A percentile compares a stretch with the other conserved stretches of the same genome.
Conservation (phyloP, 1,284 basidiomycete genomes). For the Boletus semigastroideus region DNA sequence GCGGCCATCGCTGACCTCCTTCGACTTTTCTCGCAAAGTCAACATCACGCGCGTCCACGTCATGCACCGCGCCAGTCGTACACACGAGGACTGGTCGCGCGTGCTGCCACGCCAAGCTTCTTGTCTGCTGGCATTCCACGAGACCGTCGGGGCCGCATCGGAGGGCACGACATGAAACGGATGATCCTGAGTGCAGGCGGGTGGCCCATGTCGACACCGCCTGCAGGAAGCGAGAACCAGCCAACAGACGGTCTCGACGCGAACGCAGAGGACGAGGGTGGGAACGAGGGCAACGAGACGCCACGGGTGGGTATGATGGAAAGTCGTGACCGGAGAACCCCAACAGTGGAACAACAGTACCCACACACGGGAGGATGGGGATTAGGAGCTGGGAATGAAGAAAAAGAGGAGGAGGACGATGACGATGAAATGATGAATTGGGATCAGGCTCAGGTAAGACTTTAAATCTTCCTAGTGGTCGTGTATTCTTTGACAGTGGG, state of each 20-base stretch:
- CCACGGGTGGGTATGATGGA: slow-evolving; percentile 42
- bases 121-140: slow-evolving; percentile 68
- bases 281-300: slow-evolving; percentile 52
- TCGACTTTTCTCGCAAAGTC: slow-evolving; percentile 39
- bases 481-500: not conserved
- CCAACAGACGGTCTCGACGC: slow-evolving; percentile 17
- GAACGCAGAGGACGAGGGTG: slow-evolving; percentile 33
- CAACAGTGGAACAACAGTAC: slow-evolving; percentile 24
- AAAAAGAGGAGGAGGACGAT: slow-evolving; percentile 38
- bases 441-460: slow-evolving; percentile 61
- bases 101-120: slow-evolving; percentile 59
- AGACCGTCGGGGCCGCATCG: slow-evolving; percentile 74
- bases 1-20: slow-evolving; percentile 64
- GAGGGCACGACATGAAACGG: slow-evolving; percentile 43
- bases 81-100: slow-evolving; percentile 32
- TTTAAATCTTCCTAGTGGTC: not conserved
- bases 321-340: slow-evolving; percentile 23
- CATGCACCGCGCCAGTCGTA: slow-evolving; percentile 26
- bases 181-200: slow-evolving; percentile 28
- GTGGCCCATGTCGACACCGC: slow-evolving; percentile 4
- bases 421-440: slow-evolving; percentile 56
- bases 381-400: slow-evolving; percentile 55
- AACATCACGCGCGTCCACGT: slow-evolving; percentile 41
- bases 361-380: slow-evolving; percentile 66
- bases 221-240: slow-evolving; percentile 2